Conservation (phyloP, 768 basidiomycete species). For the Lyophyllum shimeji region DNA sequence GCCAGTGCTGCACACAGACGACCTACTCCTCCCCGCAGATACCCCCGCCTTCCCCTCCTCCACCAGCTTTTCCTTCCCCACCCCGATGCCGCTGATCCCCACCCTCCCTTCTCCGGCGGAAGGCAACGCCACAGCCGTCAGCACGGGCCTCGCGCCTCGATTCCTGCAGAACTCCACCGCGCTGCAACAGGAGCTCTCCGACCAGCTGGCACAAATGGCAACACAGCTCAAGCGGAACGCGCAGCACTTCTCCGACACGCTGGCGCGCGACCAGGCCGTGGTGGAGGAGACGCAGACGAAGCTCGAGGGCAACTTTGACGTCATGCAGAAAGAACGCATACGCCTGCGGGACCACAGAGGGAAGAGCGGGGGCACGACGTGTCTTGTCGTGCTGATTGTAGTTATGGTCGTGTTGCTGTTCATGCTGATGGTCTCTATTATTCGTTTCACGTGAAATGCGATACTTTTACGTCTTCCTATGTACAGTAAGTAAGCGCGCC, state of each 20-base stretch:
- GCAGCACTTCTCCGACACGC: conserved; percentile 67
- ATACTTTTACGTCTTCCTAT: neutral
- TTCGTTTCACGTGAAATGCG: conserved; percentile 43
- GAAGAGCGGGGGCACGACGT: conserved; percentile 72
- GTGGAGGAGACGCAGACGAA: conserved; percentile 68
- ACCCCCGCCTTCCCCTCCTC: conserved; percentile 19
- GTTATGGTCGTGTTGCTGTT: conserved; percentile 69
- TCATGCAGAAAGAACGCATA: conserved; percentile 64
- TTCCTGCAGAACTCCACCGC: conserved; percentile 56
- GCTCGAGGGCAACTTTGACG: conserved; percentile 69
- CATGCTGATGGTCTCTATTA: conserved; percentile 68
- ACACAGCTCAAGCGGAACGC: conserved; percentile 84
- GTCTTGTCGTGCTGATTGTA: conserved; percentile 63
- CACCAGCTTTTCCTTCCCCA: conserved; percentile 17
- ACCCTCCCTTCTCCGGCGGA: conserved; percentile 28
- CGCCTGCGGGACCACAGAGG: conserved; percentile 61
- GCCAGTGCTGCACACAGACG: conserved; percentile 25
- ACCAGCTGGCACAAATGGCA: conserved; percentile 83
- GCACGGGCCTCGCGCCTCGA: conserved; percentile 29
- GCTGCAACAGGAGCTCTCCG: conserved; percentile 72
- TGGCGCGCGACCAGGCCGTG: conserved; percentile 74
- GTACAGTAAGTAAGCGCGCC: neutral
- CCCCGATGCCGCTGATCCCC: conserved; percentile 30
- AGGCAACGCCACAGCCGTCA: conserved; percentile 26
- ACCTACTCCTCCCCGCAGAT: conserved; percentile 42